Base-by-base conservation (phyloP, 1,284 basidiomycete genomes). In the Sporisorium iseilematis-ciliati region DNA sequence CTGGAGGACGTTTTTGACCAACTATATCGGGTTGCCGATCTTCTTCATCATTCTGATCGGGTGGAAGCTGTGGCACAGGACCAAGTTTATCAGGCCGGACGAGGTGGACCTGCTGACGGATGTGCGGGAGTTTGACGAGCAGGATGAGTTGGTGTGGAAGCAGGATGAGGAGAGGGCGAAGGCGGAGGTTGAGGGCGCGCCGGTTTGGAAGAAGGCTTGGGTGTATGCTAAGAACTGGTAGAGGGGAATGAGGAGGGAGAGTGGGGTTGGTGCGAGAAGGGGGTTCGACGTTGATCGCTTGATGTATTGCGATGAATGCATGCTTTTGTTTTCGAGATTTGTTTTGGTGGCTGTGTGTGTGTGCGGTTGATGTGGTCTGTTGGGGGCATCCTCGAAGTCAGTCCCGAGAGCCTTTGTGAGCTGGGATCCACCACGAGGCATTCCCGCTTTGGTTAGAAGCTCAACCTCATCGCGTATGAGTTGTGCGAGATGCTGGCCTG, bases 1-100 rank as follows among this genome's bases (percentile, higher is more conserved):
- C 89, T 88, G 93, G 65, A 89, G 88, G 72, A 89, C 87, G 43
- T 81, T 82, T 58, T 31, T 79, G 57, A 92, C 92, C 91, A 82
- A 84, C 60, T 80, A 80, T 70, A 80, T 82, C 40, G 80, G 79
- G 16, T 38, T 82, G 18, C 77, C 73, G 26, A 55, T 83, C 55
- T 80, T 80, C 62, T 71, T 81, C 54, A 2, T 77, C 43, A 57
- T 75, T 40, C 65, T 75, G 45, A 51, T 81, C 55, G 81, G 79
- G 3, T 79, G 72, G 69, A 84, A 83, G 70, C n/a, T 83, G 29
- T 55, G 49, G 42, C 52, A 66, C 33, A 67, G 61, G 23, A 82
- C 78, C 38, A 77, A 66, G 51, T 58, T 74, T 41, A 60, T 77
- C 52, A 59, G 26, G 31, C 42, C 75, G 5, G 45, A 46, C 7